Base-by-base conservation (phyloP, 2,329 filamentous ascomycete species). In the Grosmannia huntii region DNA sequence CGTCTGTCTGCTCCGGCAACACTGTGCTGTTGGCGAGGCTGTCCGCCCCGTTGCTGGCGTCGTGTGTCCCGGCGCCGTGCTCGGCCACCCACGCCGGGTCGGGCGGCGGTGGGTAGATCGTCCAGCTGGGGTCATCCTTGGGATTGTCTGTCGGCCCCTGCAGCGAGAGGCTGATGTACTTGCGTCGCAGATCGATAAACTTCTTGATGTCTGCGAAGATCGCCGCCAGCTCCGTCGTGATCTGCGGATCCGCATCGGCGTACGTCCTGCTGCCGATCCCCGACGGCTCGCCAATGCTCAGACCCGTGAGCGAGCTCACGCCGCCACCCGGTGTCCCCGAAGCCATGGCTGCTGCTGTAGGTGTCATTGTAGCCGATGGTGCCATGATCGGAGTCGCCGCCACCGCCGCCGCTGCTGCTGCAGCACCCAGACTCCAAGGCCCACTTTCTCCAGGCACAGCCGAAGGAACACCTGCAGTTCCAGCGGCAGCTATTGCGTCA, bases 201-300 rank as follows among this genome's bases (percentile, higher is more conserved):
- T 87, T 86, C 69, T 95, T 89, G 58, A 99, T 90, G 64, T 94
- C 95, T 63, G 84, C 85, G 66, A 95, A 96, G 63, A 99, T 96
- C 23, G 83, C 80, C 65, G 82, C 84, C 63, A 99, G 75, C 72
- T 99, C 94, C 2, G 87, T 79, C 2, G 89, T 90, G 64, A 97
- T 86, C 56, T 87, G 85, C 46, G 87, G 83, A 65, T 95, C 89
- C 52, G 81, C 85, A 58, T 87, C 80, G 51, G 84, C 83, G 64
- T 86, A 83, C 10, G 84, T 85, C 65, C 81, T 85, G 65, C 81
- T 81, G 36, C 84, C 81, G 62, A 80, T 76, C 4, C 83, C 82
- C n/a, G 84, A 68, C 19, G 82, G 81, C 56, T 85, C 66, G 0
- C 73, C 72, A 0, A 68, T 68, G n/a, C 63, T 65, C 23, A 71